Base-by-base conservation (phyloP, 2,329 filamentous ascomycete species). In the Amauroascus niger region DNA sequence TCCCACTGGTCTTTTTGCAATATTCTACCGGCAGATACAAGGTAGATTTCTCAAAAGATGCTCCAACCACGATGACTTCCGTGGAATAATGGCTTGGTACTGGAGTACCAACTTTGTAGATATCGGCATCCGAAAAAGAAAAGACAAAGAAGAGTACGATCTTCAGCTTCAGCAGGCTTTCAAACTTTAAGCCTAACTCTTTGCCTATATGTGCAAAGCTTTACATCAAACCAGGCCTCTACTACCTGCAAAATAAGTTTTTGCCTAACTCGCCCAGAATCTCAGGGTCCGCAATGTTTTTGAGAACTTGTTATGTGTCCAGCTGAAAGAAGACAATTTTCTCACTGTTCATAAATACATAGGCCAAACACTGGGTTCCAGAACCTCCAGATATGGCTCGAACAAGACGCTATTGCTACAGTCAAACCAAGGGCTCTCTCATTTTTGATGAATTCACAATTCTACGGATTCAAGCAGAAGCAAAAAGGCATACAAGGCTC, bases 1-100 rank as follows among this genome's bases (percentile, higher is more conserved):
- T 47, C 60, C 59, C 1, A 61, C 60, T 48, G 61, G 59, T 6
- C 37, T 63, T 6, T 62, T 47, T 44, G 59, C 59, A 32, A 24
- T 64, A 9, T 64, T 63, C 49, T 49, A 28, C 26, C 22, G 59
- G 2, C 16, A 50, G 22, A n/a, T 50, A 2, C 33, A 50, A n/a
- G 20, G 2, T 14, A 41, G 33, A 40, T 50, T 50, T 40, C 8
- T 40, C 33, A 14, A 40, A 2, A 40, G 40, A n/a, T n/a, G n/a
- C n/a, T n/a, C n/a, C n/a, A n/a, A n/a, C n/a, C n/a, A n/a, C n/a
- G n/a, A n/a, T n/a, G n/a, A n/a, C n/a, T n/a, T n/a, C n/a, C n/a
- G n/a, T n/a, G n/a, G n/a, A n/a, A n/a, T n/a, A n/a, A n/a, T 50
- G 14, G 24, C 47, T 5, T 50, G 47, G 24, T 50, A 50, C 18